phyloP scores from a whole-genome alignment of 2,329 filamentous ascomycete genomes.

The Elsinoe perseae region DNA sequence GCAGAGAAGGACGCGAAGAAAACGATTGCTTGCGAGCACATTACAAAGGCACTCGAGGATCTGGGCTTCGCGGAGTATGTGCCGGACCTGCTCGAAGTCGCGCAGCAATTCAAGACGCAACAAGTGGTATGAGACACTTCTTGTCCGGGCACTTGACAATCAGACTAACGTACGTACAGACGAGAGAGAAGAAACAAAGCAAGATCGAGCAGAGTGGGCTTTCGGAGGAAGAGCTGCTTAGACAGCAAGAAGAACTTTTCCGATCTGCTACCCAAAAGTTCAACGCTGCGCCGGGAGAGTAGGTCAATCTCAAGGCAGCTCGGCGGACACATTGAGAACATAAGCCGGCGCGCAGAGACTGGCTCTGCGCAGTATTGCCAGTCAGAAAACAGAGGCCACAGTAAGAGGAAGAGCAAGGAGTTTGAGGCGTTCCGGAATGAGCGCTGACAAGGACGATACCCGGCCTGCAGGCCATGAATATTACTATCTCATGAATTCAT shows the following conservation, averaged over 20 bases:
- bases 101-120: constrained; percentile 83
- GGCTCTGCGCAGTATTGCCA: background rate
- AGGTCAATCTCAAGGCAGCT: background rate
- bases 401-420: constrained; percentile 1
- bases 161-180: constrained; percentile 43
- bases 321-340: background rate
- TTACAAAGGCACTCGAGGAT: constrained; percentile 86
- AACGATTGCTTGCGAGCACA: constrained; percentile 96
- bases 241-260: constrained; percentile 87
- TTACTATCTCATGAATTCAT: background rate
- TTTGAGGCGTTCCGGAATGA: background rate
- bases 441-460: constrained; percentile 1
- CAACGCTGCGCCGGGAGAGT: constrained; percentile 33
- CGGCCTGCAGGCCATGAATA: constrained; percentile 5
- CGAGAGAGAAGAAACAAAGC: constrained; percentile 91
- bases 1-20: constrained; percentile 99
- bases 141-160: constrained; percentile 6
- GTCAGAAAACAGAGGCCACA: background rate
- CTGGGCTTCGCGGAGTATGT: constrained; percentile 92
- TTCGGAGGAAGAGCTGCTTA: constrained; percentile 79
- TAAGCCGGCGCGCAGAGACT: background rate
- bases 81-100: constrained; percentile 74
- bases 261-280: constrained; percentile 69
- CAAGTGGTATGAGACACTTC: constrained; percentile 65
- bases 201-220: constrained; percentile 94